Percentiles rank a stretch among this genome's conserved stretches.
Conservation (phyloP, 2,329 filamentous ascomycete genomes). For the Xylaria digitata region DNA sequence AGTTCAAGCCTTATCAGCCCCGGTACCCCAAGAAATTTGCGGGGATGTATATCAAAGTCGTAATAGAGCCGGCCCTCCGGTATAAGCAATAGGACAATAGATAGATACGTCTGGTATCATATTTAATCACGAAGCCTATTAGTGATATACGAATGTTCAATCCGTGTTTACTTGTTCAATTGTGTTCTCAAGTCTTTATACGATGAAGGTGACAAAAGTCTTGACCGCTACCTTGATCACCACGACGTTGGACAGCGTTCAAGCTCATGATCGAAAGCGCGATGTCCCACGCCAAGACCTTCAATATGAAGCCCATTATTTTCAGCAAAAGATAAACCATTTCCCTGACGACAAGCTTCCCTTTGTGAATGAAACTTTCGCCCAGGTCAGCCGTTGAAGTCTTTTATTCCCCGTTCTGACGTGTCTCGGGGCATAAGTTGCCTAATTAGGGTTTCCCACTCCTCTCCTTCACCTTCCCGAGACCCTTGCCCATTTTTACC, state of each 20-base stretch:
- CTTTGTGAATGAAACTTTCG: constrained; percentile 61
- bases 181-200: not conserved
- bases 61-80: not conserved
- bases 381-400: constrained; percentile 48
- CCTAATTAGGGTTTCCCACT: too few relatives aligned
- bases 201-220: constrained; percentile 38
- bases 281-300: constrained; percentile 40
- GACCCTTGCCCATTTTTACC: too few relatives aligned
- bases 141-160: not conserved
- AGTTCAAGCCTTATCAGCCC: constrained; percentile 28
- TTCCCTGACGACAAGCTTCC: constrained; percentile 54
- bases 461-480: too few relatives aligned
- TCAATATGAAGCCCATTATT: constrained; percentile 47
- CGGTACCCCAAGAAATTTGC: constrained; percentile 21
- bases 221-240: constrained; percentile 39
- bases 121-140: not conserved
- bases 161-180: not conserved
- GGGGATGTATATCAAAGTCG: constrained; percentile 9
- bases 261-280: constrained; percentile 38
- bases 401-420: too few relatives aligned
- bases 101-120: not conserved
- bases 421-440: too few relatives aligned
- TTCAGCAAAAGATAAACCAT: constrained; percentile 58
- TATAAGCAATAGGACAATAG: not conserved
- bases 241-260: constrained; percentile 25